Evolutionary conservation across 768 basidiomycete species (phyloP).

Genomic region (Lactarius psammicola): DNA sequence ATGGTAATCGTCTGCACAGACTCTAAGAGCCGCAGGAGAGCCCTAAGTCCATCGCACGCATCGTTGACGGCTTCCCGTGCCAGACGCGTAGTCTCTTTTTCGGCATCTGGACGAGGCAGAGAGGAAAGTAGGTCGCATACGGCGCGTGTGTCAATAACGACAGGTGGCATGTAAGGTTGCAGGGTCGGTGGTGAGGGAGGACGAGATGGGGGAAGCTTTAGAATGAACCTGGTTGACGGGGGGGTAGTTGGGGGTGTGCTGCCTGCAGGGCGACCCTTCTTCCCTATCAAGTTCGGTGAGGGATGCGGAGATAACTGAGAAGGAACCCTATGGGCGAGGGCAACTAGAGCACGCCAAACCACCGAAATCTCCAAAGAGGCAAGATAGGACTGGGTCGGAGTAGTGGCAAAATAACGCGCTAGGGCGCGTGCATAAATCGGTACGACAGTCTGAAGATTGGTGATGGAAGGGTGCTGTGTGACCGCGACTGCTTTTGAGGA

Average conservation of each 20-base stretch:
- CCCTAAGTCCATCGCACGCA: conserved; percentile 63
- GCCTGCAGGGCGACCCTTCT: conserved; percentile 35
- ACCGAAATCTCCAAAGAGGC: conserved; percentile 72
- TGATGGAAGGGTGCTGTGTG: conserved; percentile 57
- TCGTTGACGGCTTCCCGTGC: conserved; percentile 84
- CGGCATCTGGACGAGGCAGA: conserved; percentile 60
- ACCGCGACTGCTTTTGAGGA: conserved; percentile 11
- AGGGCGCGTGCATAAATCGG: conserved; percentile 62
- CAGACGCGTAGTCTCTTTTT: conserved; percentile 47
- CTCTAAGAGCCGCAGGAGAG: conserved; percentile 58
- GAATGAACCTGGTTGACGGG: conserved; percentile 56
- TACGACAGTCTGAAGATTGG: conserved; percentile 54
- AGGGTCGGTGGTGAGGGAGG: conserved; percentile 58
- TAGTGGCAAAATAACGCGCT: conserved; percentile 51
- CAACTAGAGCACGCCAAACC: conserved; percentile 72
- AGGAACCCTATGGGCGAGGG: conserved; percentile 57
- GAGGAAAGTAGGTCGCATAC: conserved; percentile 58
- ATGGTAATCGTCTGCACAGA: conserved; percentile 30
- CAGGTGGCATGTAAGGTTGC: conserved; percentile 38
- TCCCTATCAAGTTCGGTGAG: conserved; percentile 36
- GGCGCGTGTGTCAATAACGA: conserved; percentile 57
- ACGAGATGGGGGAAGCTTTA: conserved; percentile 65
- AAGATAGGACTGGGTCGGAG: conserved; percentile 56
- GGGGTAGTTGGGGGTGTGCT: conserved; percentile 57
- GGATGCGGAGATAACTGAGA: conserved; percentile 42